Conservation (phyloP, 805 yeast genomes). For the Ogataea angusta region DNA sequence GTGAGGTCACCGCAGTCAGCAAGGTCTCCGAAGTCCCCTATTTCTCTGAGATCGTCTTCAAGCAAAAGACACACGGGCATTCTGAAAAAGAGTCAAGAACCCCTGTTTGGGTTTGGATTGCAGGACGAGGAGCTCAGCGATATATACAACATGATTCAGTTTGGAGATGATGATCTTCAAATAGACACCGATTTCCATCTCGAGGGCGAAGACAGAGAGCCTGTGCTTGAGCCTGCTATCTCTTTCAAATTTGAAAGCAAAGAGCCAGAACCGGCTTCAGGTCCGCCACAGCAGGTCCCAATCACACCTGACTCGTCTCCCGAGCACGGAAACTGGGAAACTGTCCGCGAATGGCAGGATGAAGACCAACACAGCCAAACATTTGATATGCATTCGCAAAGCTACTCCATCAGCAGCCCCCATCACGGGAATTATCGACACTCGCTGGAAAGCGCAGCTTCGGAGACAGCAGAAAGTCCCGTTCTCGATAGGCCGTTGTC, state of each 20-base stretch:
- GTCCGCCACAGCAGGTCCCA: background rate
- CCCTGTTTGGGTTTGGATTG: slow-evolving; percentile 6
- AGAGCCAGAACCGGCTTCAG: background rate
- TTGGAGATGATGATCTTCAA: slow-evolving; percentile 23
- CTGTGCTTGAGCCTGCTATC: slow-evolving; percentile 3
- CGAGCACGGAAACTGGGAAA: slow-evolving; percentile 2
- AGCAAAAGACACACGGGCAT: slow-evolving; percentile 7
- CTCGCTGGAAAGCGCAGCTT: slow-evolving; percentile 3
- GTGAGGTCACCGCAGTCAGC: slow-evolving; percentile 16
- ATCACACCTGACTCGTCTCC: slow-evolving; percentile 1
- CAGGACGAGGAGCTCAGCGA: slow-evolving; percentile 24
- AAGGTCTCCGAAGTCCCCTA: slow-evolving; percentile 21
- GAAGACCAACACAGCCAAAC: background rate
- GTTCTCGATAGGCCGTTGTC: slow-evolving; percentile 34
- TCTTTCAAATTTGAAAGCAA: background rate
- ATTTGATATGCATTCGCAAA: background rate
- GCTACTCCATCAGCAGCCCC: background rate
- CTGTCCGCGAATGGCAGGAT: slow-evolving; percentile 2
- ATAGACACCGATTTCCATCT: slow-evolving; percentile 28
- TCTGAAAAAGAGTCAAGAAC: slow-evolving; percentile 7
- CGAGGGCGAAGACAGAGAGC: slow-evolving; percentile 4
- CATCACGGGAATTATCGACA: background rate
- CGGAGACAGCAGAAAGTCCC: background rate
- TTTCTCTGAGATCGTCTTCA: slow-evolving; percentile 14
- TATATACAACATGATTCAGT: slow-evolving; percentile 31